Percentiles rank a stretch among this genome's conserved stretches.
Conservation (phyloP, 345 rosid genomes). For the Diplotaxis tenuifolia region DNA sequence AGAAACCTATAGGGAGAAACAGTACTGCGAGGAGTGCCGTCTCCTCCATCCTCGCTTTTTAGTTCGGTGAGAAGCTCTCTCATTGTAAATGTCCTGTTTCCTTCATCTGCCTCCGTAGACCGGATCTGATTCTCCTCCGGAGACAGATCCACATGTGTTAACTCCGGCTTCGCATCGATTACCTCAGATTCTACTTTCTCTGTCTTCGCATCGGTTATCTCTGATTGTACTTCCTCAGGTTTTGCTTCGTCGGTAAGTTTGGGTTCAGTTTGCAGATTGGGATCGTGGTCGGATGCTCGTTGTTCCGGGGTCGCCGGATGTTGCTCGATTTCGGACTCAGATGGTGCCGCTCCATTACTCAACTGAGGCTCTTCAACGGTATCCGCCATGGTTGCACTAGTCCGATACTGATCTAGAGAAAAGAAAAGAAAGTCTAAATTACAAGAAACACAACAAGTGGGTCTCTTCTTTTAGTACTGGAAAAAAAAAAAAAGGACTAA, state of each 20-base stretch:
- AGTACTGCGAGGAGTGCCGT: slow-evolving; percentile 38
- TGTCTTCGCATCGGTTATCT: not conserved
- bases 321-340: slow-evolving; percentile 18
- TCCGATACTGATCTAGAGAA: no score
- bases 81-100: slow-evolving; percentile 77
- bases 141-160: slow-evolving; percentile 43
- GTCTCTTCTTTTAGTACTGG: no score
- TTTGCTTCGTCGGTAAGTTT: slow-evolving; percentile 4
- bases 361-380: slow-evolving; percentile 45
- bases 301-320: slow-evolving; percentile 32
- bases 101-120: slow-evolving; percentile 46
- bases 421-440: no score
- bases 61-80: slow-evolving; percentile 73
- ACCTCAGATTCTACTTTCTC: slow-evolving; percentile 12
- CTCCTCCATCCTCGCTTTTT: slow-evolving; percentile 72
- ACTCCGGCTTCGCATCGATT: slow-evolving; percentile 37
- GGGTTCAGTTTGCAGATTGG: not conserved
- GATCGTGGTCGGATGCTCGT: slow-evolving; percentile 21
- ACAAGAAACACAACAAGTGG: no score
- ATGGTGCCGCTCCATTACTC: slow-evolving; percentile 37
- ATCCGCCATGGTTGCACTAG: slow-evolving; percentile 45
- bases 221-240: not conserved
- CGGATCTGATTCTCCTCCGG: slow-evolving; percentile 37
- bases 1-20: slow-evolving; percentile 62
- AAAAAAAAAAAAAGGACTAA: no score